These are phyloP conservation scores for Umbelopsis sp. DNA, from an alignment of 192 early-diverging fungal genomes.

Conservation along the genomic window DNA sequence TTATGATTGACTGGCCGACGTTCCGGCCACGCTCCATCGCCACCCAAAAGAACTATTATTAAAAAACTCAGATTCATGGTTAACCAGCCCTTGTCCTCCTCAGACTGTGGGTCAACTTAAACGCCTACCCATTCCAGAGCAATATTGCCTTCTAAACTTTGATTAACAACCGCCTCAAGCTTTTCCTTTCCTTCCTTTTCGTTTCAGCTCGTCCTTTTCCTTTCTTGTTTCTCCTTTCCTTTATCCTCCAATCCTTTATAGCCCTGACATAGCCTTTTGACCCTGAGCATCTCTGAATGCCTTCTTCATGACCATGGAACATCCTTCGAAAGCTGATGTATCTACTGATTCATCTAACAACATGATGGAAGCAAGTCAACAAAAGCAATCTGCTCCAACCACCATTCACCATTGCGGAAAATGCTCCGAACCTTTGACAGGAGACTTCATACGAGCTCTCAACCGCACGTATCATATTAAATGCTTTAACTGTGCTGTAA, in stretches of 20 bases:
- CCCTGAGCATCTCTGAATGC: conserved; percentile 2
- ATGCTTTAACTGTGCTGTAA: conserved; percentile 94
- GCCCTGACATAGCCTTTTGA: background rate
- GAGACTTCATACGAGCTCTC: conserved; percentile 89
- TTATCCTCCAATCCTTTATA: conserved; percentile 6
- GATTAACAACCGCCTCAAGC: background rate
- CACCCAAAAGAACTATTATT: background rate
- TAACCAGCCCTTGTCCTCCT: background rate
- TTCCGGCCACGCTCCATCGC: conserved; percentile 4
- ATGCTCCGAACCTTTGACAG: conserved; percentile 74
- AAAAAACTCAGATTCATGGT: conserved; percentile 3
- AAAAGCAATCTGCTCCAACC: background rate
- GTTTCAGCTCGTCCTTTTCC: background rate
- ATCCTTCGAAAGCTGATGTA: background rate
- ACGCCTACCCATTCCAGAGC: background rate
- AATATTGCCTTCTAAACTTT: background rate
- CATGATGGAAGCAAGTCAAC: background rate
- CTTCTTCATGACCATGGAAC: conserved; percentile 2
- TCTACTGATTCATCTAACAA: background rate
- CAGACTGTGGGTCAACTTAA: background rate
- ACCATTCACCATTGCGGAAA: conserved; percentile 50
- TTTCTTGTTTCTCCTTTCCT: background rate
- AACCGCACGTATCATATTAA: conserved; percentile 86
- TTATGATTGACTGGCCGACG: conserved; percentile 12
- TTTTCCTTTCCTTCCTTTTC: background rate